Conservation (phyloP, 805 yeast genomes). For the Lachancea sp. region DNA sequence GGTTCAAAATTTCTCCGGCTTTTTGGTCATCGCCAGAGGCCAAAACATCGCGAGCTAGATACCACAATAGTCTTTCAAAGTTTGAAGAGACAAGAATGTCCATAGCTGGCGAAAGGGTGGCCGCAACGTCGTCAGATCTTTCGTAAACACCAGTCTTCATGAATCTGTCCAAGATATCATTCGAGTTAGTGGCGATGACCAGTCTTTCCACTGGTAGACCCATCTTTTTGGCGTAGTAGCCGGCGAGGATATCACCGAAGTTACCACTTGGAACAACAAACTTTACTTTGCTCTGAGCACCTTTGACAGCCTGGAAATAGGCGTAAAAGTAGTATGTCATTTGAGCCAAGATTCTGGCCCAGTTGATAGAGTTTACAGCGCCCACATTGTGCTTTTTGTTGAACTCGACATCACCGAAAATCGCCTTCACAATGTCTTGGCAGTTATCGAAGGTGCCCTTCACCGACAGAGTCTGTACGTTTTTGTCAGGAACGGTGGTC, state of each 20-base stretch:
- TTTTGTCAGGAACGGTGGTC: constrained; percentile 91
- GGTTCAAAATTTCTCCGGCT: constrained; percentile 67
- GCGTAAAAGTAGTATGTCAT: constrained; percentile 94
- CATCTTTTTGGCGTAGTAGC: constrained; percentile 90
- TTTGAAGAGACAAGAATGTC: constrained; percentile 93
- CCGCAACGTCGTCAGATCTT: constrained; percentile 68
- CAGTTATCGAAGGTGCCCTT: constrained; percentile 98
- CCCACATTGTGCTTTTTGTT: constrained; percentile 89
- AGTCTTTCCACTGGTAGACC: constrained; percentile 85
- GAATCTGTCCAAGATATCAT: constrained; percentile 91
- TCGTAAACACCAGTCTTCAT: constrained; percentile 80
- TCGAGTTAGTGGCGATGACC: constrained; percentile 92
- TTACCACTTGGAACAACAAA: constrained; percentile 97
- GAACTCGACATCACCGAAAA: constrained; percentile 85
- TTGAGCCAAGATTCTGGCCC: constrained; percentile 98
- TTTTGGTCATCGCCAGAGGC: constrained; percentile 49
- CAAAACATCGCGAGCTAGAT: constrained; percentile 65
- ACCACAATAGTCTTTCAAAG: constrained; percentile 96
- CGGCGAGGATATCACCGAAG: constrained; percentile 97
- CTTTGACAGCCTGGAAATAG: constrained; percentile 58
- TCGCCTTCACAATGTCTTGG: constrained; percentile 90
- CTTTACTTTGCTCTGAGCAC: constrained; percentile 46
- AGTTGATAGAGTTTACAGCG: constrained; percentile 96
- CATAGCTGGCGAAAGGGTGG: constrained; percentile 97
- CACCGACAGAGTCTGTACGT: constrained; percentile 92